A percentile compares a stretch with the other conserved stretches of the same genome.
Conservation (phyloP, 345 rosid genomes). For the Salix viminalis region DNA sequence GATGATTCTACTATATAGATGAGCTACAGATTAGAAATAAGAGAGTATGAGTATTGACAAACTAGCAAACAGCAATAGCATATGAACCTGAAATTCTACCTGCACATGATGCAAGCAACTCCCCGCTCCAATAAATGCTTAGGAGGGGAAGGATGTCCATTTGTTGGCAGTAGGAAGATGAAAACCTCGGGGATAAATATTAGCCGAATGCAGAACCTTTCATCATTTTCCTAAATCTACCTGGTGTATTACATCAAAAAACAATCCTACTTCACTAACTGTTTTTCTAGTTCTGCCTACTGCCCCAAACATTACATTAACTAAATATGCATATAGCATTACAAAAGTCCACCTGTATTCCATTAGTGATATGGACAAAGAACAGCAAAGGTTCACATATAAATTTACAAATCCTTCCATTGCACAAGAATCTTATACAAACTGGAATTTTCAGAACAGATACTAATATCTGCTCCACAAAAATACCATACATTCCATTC, state of each 20-base stretch:
- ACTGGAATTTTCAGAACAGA: too few relatives aligned
- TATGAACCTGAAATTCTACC: slow-evolving; percentile 44
- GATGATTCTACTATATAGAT: slow-evolving; percentile 9
- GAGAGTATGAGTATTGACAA: slow-evolving; percentile 2
- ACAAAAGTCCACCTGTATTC: too few relatives aligned
- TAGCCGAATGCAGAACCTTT: slow-evolving; percentile 15
- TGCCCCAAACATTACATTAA: too few relatives aligned
- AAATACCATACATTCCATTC: too few relatives aligned
- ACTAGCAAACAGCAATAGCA: slow-evolving; percentile 3
- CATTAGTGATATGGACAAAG: too few relatives aligned
- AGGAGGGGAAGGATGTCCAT: slow-evolving; percentile 22
- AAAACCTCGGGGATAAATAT: slow-evolving; percentile 16
- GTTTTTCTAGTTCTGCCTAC: too few relatives aligned
- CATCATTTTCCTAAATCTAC: neutral
- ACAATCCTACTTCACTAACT: neutral
- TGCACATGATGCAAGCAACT: slow-evolving; percentile 30
- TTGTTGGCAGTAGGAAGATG: slow-evolving; percentile 15
- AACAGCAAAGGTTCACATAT: too few relatives aligned
- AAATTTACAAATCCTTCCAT: too few relatives aligned
- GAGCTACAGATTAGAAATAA: slow-evolving; percentile 2
- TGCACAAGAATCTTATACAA: too few relatives aligned
- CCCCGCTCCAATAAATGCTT: slow-evolving; percentile 20
- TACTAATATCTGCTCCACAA: too few relatives aligned
- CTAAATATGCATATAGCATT: too few relatives aligned
- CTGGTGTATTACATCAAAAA: neutral